Base-by-base conservation (phyloP, 1,284 basidiomycete species). In the Sporisorium iseilematis-ciliati region DNA sequence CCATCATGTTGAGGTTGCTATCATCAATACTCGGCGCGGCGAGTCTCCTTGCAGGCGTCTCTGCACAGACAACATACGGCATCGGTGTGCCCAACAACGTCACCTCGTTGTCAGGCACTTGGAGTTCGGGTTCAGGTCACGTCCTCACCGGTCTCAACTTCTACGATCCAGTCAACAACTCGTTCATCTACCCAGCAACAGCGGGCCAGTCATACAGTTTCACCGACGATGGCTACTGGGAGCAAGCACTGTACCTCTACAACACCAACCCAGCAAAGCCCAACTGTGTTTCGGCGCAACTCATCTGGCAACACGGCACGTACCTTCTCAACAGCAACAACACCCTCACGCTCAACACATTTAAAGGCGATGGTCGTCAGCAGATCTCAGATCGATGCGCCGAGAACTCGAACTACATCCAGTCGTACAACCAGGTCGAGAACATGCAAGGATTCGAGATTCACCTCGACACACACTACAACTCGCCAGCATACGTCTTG, bases 281-380 rank as follows among this genome's bases (percentile, higher is more conserved):
- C n/a, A 61, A 75, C 33, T 84, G 83, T 52, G 81, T 84, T 48
- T 78, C 68, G n/a, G 81, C 78, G 8, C 70, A 79, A n/a, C 67
- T 84, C 29, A 76, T 80, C 23, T 84, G 83, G 83, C 82, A 84
- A 49, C 83, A 84, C 65, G 82, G 82, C 40, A 80, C 77, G 4
- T 84, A 81, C 56, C 50, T 63, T 11, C 58, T 79, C 51, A 79
- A 79, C 70, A 51, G 49, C 51, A 66, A 67, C 59, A 57, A 64
- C 50, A 66, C 79, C 42, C 65, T 84, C 42, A 72, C 65, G 20
- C 77, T 84, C 60, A 70, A 52, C 16, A 57, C 62, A 10, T 83
- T 75, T 60, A 65, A 73, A 20, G 69, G 77, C 16, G 82, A 84
- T 38, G 82, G 83, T 16, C 63, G 61, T 42, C 77, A 72, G 49